A percentile compares a stretch with the other conserved stretches of the same genome.
phyloP scores from a whole-genome alignment of 345 rosid genomes.

The Viola odorata region DNA sequence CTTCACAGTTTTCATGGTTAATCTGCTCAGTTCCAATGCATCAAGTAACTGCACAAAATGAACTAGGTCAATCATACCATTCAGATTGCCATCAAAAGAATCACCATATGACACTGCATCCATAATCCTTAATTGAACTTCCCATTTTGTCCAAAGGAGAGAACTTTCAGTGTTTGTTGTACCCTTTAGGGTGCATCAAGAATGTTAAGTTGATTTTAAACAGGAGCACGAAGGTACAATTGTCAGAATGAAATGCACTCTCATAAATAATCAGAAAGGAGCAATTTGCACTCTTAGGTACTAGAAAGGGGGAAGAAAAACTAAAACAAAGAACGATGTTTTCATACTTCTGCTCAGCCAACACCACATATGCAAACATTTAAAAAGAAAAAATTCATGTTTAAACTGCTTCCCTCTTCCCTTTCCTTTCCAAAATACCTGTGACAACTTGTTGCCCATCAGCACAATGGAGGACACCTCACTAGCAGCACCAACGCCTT shows the following conservation, averaged over 20 bases:
- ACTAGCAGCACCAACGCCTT: constrained; percentile 92
- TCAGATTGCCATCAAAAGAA: not conserved
- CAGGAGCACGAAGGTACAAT: not conserved
- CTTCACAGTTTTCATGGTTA: constrained; percentile 95
- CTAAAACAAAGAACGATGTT: too few species aligned
- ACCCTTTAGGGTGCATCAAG: not conserved
- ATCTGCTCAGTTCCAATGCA: constrained; percentile 85
- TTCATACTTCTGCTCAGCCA: too few species aligned
- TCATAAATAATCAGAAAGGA: too few species aligned
- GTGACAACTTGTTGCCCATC: constrained; percentile 83
- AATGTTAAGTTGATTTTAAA: not conserved
- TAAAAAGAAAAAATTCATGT: not conserved
- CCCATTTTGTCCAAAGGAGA: not conserved
- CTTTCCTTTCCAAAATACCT: constrained; percentile 41
- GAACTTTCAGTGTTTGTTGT: not conserved
- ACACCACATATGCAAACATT: not conserved
- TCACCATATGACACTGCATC: too few species aligned
- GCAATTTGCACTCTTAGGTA: too few species aligned
- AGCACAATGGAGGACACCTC: constrained; percentile 92
- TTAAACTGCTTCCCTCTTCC: not conserved
- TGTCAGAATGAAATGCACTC: too few species aligned
- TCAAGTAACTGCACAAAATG: constrained; percentile 65
- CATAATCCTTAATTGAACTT: not conserved
- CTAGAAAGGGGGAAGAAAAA: too few species aligned
- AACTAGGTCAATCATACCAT: constrained; percentile 7